phyloP scores from a whole-genome alignment of 2,329 filamentous ascomycete genomes.

The Monosporascus sp. region DNA sequence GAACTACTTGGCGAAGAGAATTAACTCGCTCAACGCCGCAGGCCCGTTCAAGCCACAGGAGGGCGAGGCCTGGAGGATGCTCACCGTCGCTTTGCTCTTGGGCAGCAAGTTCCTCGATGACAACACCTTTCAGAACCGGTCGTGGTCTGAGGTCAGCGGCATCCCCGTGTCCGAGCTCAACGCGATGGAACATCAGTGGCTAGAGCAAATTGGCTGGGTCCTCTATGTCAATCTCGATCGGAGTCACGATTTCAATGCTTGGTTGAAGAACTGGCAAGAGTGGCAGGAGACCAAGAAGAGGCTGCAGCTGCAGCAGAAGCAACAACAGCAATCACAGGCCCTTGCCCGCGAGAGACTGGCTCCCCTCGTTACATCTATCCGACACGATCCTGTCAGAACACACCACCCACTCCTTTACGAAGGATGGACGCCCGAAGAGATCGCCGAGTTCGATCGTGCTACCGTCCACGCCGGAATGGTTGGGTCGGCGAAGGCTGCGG shows the following conservation, averaged over 20 bases:
- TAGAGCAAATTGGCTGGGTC: slow-evolving; percentile 75
- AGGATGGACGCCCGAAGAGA: slow-evolving; percentile 50
- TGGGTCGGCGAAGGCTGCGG: slow-evolving; percentile 16
- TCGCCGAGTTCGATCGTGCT: slow-evolving; percentile 49
- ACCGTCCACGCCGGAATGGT: slow-evolving; percentile 36
- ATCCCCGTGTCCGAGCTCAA: slow-evolving; percentile 83
- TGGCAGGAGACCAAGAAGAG: slow-evolving; percentile 52
- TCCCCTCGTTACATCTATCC: slow-evolving; percentile 43
- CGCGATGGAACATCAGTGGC: slow-evolving; percentile 81
- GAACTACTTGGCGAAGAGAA: slow-evolving; percentile 80
- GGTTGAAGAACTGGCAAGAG: slow-evolving; percentile 56
- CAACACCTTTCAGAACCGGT: slow-evolving; percentile 96
- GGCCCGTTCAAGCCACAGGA: slow-evolving; percentile 54
- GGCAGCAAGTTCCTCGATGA: slow-evolving; percentile 96
- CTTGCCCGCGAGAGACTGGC: slow-evolving; percentile 44
- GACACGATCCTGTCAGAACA: slow-evolving; percentile 32
- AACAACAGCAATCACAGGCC: slow-evolving; percentile 38
- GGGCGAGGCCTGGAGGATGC: slow-evolving; percentile 78
- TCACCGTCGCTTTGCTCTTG: slow-evolving; percentile 78
- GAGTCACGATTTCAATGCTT: slow-evolving; percentile 64
- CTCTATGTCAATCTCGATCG: slow-evolving; percentile 81
- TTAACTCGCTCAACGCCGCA: slow-evolving; percentile 65
- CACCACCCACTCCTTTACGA: slow-evolving; percentile 33
- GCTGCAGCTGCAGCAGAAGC: slow-evolving; percentile 19
- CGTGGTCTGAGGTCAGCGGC: slow-evolving; percentile 92